phyloP scores from a whole-genome alignment of 2,329 filamentous ascomycete genomes.

The Aureobasidium sp. region DNA sequence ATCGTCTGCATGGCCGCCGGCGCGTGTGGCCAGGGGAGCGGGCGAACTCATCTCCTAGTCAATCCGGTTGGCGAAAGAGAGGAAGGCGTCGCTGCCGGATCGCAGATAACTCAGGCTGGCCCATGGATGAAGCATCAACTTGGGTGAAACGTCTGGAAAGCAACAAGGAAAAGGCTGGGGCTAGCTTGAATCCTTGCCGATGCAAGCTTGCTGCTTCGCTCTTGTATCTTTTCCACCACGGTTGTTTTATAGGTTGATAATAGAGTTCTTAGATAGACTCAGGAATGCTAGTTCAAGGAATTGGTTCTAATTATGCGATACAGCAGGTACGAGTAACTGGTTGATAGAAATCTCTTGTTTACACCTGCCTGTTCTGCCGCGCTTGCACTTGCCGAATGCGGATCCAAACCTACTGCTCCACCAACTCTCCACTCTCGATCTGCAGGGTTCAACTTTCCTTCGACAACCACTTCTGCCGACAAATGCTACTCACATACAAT shows the following conservation, averaged over 20 bases:
- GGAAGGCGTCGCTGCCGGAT: slow-evolving; percentile 3
- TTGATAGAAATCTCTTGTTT: neutral
- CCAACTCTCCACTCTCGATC: neutral
- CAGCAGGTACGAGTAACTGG: too few relatives aligned
- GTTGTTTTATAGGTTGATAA: too few relatives aligned
- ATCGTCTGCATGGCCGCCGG: neutral
- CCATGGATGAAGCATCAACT: slow-evolving; percentile 7
- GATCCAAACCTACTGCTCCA: neutral
- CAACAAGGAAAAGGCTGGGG: neutral
- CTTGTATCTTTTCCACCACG: too few relatives aligned
- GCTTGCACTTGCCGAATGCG: slow-evolving; percentile 4
- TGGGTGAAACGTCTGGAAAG: neutral
- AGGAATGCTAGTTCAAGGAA: too few relatives aligned
- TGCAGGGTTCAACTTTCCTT: neutral
- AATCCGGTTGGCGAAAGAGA: slow-evolving; percentile 6
- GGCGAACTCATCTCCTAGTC: slow-evolving; percentile 9
- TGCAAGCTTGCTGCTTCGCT: neutral
- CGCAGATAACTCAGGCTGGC: neutral
- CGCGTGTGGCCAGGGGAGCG: neutral
- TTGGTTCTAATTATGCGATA: too few relatives aligned
- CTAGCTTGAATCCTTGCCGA: slow-evolving; percentile 2
- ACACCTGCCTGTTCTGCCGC: neutral
- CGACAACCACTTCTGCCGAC: neutral
- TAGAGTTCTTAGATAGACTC: neutral
- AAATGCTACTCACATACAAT: too few relatives aligned